These are phyloP conservation scores for Lycium barbarum DNA, from an alignment of 257 asterid genomes.

Conservation along the genomic window DNA sequence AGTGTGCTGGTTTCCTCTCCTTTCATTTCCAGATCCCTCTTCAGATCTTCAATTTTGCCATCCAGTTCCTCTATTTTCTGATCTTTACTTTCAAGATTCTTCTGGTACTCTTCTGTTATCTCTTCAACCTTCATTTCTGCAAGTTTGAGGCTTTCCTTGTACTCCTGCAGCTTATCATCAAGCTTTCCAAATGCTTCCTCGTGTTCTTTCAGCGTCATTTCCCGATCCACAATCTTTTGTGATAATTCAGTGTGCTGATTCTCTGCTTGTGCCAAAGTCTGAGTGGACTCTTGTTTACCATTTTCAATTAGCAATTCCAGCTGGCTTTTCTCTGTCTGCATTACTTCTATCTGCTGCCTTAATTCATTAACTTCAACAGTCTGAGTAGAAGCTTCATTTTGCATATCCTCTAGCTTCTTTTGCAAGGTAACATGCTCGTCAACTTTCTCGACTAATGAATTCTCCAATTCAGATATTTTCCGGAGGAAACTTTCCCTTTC, in stretches of 20 bases:
- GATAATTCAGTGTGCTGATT: slow-evolving; percentile 51
- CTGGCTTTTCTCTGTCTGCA: slow-evolving; percentile 59
- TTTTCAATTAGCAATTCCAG: slow-evolving; percentile 59
- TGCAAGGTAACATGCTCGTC: slow-evolving; percentile 46
- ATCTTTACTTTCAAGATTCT: slow-evolving; percentile 45
- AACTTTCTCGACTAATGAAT: slow-evolving; percentile 46
- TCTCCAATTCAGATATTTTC: slow-evolving; percentile 54
- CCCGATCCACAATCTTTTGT: slow-evolving; percentile 55
- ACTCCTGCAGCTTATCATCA: slow-evolving; percentile 46
- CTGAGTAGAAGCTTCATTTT: slow-evolving; percentile 52
- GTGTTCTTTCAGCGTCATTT: slow-evolving; percentile 56
- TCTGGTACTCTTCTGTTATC: slow-evolving; percentile 55
- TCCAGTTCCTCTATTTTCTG: slow-evolving; percentile 65
- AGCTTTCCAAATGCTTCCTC: slow-evolving; percentile 55
- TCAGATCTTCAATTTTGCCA: slow-evolving; percentile 63
- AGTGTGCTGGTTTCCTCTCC: slow-evolving; percentile 68
- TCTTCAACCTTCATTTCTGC: slow-evolving; percentile 63
- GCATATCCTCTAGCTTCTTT: slow-evolving; percentile 58
- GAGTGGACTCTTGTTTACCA: slow-evolving; percentile 52
- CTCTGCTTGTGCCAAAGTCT: slow-evolving; percentile 52
- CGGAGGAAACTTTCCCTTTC: slow-evolving; percentile 33
- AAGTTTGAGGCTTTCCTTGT: slow-evolving; percentile 57
- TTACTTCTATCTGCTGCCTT: slow-evolving; percentile 52
- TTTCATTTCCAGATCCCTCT: slow-evolving; percentile 82
- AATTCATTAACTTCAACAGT: slow-evolving; percentile 45